Evolutionary conservation across 2,329 filamentous ascomycete genomes (phyloP).

Genomic region (Alternaria sp.): DNA sequence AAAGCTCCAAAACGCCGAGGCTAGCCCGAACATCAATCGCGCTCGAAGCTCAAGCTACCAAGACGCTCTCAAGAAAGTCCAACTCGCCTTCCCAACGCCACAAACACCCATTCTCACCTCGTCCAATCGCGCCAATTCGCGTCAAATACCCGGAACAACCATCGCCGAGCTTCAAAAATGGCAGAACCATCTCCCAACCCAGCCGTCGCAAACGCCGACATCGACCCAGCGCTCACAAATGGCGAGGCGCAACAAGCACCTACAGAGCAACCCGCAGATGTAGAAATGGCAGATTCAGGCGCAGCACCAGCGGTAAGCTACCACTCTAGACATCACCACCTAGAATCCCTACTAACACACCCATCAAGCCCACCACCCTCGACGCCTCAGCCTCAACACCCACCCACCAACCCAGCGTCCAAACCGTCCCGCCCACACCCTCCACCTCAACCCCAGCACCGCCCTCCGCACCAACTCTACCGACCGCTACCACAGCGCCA

Average conservation of each 20-base stretch:
- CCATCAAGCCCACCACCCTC: background rate
- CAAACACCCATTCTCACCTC: background rate
- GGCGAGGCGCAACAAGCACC: constrained; percentile 15
- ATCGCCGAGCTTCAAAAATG: constrained; percentile 1
- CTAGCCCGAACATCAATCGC: constrained; percentile 24
- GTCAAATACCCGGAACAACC: background rate
- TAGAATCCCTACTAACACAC: background rate
- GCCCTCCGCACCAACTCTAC: constrained; percentile 1
- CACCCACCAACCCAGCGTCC: constrained; percentile 10
- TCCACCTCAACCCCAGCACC: background rate
- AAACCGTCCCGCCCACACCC: constrained; percentile 19
- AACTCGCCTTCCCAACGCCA: background rate
- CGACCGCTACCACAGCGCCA: constrained; percentile 4
- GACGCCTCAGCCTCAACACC: background rate
- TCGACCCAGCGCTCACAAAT: constrained; percentile 27
- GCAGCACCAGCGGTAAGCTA: constrained; percentile 13
- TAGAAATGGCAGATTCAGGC: constrained; percentile 40
- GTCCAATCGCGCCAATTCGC: background rate
- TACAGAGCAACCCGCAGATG: constrained; percentile 23
- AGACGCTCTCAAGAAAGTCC: constrained; percentile 4
- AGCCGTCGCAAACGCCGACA: constrained; percentile 21
- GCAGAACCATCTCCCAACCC: constrained; percentile 5
- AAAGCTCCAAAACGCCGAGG: constrained; percentile 7
- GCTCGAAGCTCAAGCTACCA: constrained; percentile 16
- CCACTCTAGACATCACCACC: background rate